Evolutionary conservation across 2,329 filamentous ascomycete species (phyloP), one percentile per base, ranked within the genome.

Genomic region (Diaporthe helianthi): DNA sequence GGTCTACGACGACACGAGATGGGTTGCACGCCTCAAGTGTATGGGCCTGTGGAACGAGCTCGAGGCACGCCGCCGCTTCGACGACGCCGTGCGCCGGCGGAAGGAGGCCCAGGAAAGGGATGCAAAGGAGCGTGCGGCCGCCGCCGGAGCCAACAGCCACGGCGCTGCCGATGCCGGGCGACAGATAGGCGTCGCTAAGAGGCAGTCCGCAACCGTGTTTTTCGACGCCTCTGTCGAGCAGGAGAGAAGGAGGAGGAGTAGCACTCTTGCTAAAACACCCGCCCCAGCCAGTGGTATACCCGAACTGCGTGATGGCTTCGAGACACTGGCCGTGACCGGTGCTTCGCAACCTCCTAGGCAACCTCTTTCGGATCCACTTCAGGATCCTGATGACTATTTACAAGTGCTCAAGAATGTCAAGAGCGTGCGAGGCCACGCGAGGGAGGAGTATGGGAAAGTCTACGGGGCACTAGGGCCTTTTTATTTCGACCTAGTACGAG

Each of bases 1-100:
- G 94, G 94, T 98, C 3, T 99, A 98, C 80, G 96, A 99, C 79
- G 96, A 99, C 79, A 93, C 94, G 61, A 88, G 95, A 82, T 99
- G 96, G 96, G 92, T 98, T 47, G 89, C 93, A 72, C 88, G 93
- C 72, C 81, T 99, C 67, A 92, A 92, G 78, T 90, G 87, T 69
- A 97, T 99, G 90, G 93, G 91, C 2, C 92, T 92, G 73, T 99
- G 96, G 96, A 91, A 97, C 76, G 96, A 99, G 78, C 80, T 83
- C 4, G 95, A 97, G 78, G 96, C 96, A 5, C 87, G 94, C 71
- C 89, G 88, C 74, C 84, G 92, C 65, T 93, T 93, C 65, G 95
- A 98, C 72, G 90, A 95, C 29, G 86, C 87, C 9, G 85, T 91
- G 75, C 83, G 83, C 72, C 83, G 83, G 74, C 86, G 87, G 76